phyloP scores from a whole-genome alignment of 495 filamentous ascomycete species.

The Hypoxylon fragiforme region DNA sequence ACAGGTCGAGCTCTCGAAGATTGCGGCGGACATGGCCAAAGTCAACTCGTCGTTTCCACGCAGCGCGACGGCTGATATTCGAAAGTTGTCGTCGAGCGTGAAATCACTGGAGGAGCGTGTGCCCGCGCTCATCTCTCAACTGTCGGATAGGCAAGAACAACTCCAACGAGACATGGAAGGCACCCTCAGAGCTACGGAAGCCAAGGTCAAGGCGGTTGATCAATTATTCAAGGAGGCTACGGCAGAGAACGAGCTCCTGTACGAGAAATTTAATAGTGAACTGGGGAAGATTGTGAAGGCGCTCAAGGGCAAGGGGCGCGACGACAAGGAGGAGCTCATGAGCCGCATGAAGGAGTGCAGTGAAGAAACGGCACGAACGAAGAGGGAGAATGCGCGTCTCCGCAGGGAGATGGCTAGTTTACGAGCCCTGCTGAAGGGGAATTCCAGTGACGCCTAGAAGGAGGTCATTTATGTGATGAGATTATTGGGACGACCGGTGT shows the following conservation, averaged over 20 bases:
- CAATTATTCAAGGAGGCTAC: conserved; percentile 86
- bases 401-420: conserved; percentile 57
- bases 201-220: conserved; percentile 80
- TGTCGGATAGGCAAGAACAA: conserved; percentile 60
- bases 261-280: conserved; percentile 90
- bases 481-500: conserved; percentile 28
- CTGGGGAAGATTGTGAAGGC: conserved; percentile 79
- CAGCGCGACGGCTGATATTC: conserved; percentile 45
- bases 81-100: conserved; percentile 59
- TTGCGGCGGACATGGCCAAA: conserved; percentile 78
- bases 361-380: conserved; percentile 70
- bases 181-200: conserved; percentile 70
- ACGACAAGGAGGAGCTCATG: conserved; percentile 73
- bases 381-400: conserved; percentile 74
- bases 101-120: conserved; percentile 67
- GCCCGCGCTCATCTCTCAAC: conserved; percentile 61
- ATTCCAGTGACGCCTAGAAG: conserved; percentile 39
- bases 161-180: conserved; percentile 70
- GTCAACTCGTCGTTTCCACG: conserved; percentile 54
- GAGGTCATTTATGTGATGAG: conserved; percentile 24
- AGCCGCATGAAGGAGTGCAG: conserved; percentile 64
- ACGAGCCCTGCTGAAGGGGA: conserved; percentile 50
- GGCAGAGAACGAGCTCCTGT: conserved; percentile 92
- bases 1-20: conserved; percentile 75
- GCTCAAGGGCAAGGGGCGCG: conserved; percentile 66